phyloP scores from a whole-genome alignment of 2,329 filamentous ascomycete genomes.

The Neonectria ditissima region DNA sequence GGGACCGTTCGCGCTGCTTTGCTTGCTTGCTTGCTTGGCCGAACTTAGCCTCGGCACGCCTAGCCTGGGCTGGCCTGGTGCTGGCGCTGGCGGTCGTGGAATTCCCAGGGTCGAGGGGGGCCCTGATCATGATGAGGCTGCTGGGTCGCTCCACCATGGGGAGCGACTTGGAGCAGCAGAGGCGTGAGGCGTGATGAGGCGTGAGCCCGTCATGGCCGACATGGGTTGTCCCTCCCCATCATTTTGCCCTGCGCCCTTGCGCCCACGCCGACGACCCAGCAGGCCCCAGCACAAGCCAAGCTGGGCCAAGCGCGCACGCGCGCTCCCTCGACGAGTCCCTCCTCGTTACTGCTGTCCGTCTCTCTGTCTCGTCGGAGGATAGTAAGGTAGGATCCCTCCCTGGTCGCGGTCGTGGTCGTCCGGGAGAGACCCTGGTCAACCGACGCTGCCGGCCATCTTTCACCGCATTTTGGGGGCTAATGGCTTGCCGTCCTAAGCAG shows the following conservation, averaged over 20 bases:
- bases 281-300: slow-evolving; percentile 32
- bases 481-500: slow-evolving; percentile 29
- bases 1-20: slow-evolving; percentile 12
- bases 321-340: background rate
- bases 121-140: slow-evolving; percentile 22
- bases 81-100: slow-evolving; percentile 24
- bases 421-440: slow-evolving; percentile 41
- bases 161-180: background rate
- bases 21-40: slow-evolving; percentile 25
- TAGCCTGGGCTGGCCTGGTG: slow-evolving; percentile 32
- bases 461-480: slow-evolving; percentile 46
- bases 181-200: background rate
- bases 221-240: background rate
- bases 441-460: slow-evolving; percentile 41
- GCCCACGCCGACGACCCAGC: slow-evolving; percentile 32
- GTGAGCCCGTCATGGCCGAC: background rate
- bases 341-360: background rate
- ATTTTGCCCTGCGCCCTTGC: slow-evolving; percentile 26
- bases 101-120: slow-evolving; percentile 14
- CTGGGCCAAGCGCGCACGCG: background rate
- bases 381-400: too few relatives aligned
- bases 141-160: slow-evolving; percentile 23
- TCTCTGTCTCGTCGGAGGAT: slow-evolving; percentile 1
- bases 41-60: slow-evolving; percentile 38
- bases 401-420: slow-evolving; percentile 29